Evolutionary conservation across 345 rosid genomes (phyloP), one percentile per base, ranked within the genome.

Genomic region (Salix udensis): DNA sequence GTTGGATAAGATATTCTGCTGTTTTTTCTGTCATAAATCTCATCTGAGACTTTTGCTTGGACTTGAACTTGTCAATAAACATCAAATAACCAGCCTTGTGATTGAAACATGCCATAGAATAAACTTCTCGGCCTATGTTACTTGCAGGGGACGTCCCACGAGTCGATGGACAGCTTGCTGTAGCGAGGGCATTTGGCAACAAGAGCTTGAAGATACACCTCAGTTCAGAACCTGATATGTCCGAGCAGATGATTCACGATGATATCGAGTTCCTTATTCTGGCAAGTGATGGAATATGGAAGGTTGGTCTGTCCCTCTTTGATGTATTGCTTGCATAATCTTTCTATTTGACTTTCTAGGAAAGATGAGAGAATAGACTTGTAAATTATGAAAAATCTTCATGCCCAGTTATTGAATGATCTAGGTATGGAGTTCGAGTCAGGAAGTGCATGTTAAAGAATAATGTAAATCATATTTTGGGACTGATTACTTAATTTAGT

Each of bases 261-360:
- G 82, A 82, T 13, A 74, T 79, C 1, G 92, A 91, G 76, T 89
- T 91, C 78, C 37, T 90, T 16, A 81, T 93, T 48, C 86, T 93
- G n/a, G 98, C 98, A 34, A 92, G 98, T 24, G 98, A 94, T 83
- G 98, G 98, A 19, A 84, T 94, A 44, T 94, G 97, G 98, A 94
- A 91, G 94, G 98, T 91, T 37, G 61, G 84, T 44, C 48, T 55
- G 9, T 34, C 24, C 4, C 60, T 42, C 79, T 67, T 60, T 55
- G 21, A 23, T 23, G 30, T 23, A 7, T 14, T 23, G 30, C 4
- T 12, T 13, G 11, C 28, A 28, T 26, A 6, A 13, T 23, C 67
- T 23, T 24, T 13, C 14, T 28, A 16, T 28, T 19, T 58, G 4
- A 46, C 52, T 58, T n/a, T 58, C 24, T n/a, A 58, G 23, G 64